Evolutionary conservation across 2,329 filamentous ascomycete genomes (phyloP), one percentile per base, ranked within the genome.

Genomic region (Ramichloridium luteum): DNA sequence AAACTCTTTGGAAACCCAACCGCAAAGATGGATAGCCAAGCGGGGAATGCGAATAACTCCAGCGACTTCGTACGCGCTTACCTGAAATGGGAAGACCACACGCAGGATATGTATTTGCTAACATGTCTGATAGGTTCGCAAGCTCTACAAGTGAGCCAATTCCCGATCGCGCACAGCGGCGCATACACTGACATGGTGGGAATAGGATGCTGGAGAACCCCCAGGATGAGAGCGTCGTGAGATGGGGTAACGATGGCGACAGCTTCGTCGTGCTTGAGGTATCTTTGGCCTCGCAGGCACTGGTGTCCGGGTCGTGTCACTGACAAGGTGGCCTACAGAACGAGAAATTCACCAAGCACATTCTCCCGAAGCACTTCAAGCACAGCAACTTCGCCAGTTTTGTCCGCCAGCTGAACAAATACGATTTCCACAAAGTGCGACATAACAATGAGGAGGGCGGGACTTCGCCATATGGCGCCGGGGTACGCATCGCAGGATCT

Each of bases 201-300:
- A 20, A 20, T 54, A 93, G 84, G 57, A 98, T 98, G 90, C 67
- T 98, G 50, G 88, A 96, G 60, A 92, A 92, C 52, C 86, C 86
- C 20, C 78, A 83, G 32, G 92, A 98, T 57, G 77, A 86, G 48
- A 79, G 80, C 39, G 86, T 96, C 39, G 90, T 96, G 29, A 72
- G 88, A 60, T 98, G 90, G 90, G 86, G 86, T 38, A 84, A 93
- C 46, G 79, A 86, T 43, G 86, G 85, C 32, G 83, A 94, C 53
- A 93, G 85, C 47, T 98, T 98, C 54, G 88, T 98, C 36, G 92
- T 98, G 30, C 67, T 96, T 32, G 90, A 98, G 74, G 90, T 94
- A 68, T 39, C 54, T 44, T 34, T 27, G 8, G 25, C 11, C 3
- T 13, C 30, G 37, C 22, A 4, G n/a, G 15, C 3, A 11, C 10